Conservation (phyloP, 208 protist genomes). For the Trypanosoma caninum region DNA sequence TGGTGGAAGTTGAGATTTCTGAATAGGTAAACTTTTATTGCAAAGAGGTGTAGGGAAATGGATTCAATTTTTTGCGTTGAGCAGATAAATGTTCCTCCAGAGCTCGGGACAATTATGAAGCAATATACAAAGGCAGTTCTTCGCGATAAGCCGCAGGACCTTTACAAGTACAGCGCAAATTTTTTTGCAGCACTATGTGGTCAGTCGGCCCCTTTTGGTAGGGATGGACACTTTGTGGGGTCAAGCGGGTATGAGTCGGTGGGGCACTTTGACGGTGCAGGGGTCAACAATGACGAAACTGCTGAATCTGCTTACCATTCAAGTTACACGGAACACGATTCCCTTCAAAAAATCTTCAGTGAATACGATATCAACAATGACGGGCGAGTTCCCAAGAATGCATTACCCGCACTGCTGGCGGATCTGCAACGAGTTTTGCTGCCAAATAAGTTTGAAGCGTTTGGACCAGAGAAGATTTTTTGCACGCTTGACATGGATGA, state of each 20-base stretch:
- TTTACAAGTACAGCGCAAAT: slow-evolving; percentile 93
- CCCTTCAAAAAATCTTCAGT: slow-evolving; percentile 48
- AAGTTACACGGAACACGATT: slow-evolving; percentile 28
- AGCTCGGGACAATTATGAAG: slow-evolving; percentile 90
- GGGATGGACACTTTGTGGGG: slow-evolving; percentile 65
- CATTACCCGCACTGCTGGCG: slow-evolving; percentile 49
- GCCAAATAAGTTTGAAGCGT: slow-evolving; percentile 46
- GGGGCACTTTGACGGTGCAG: slow-evolving; percentile 7
- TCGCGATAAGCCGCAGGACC: slow-evolving; percentile 70
- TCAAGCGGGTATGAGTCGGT: slow-evolving; percentile 7
- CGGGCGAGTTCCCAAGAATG: slow-evolving; percentile 34
- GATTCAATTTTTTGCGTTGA: slow-evolving; percentile 89
- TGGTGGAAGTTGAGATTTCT: no score
- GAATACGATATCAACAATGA: slow-evolving; percentile 49
- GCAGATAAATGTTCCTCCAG: slow-evolving; percentile 84
- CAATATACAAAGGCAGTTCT: slow-evolving; percentile 92
- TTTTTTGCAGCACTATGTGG: slow-evolving; percentile 89
- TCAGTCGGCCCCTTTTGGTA: slow-evolving; percentile 64
- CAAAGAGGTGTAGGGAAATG: slow-evolving; percentile 33
- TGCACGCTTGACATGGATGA: slow-evolving; percentile 37
- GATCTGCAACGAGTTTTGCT: slow-evolving; percentile 46
- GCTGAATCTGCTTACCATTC: slow-evolving; percentile 5
- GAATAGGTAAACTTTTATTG: background rate
- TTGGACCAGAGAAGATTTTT: slow-evolving; percentile 48
- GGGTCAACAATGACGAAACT: slow-evolving; percentile 15